These are phyloP conservation scores for Bacidia gigantensis DNA, from an alignment of 495 filamentous ascomycete genomes.

Conservation along the genomic window DNA sequence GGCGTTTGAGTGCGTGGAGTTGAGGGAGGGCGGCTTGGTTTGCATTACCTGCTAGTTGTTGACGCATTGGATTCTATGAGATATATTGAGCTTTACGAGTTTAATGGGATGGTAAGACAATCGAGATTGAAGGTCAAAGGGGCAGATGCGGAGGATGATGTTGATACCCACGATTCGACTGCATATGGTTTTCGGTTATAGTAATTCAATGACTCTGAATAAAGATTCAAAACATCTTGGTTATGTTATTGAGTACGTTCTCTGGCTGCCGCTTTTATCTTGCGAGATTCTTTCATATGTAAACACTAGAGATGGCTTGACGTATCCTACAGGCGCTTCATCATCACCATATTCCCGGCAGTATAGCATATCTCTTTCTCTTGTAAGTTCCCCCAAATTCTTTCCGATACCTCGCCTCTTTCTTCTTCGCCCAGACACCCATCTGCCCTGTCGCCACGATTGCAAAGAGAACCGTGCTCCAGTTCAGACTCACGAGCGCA, in stretches of 20 bases:
- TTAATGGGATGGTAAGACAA: background rate
- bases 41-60: no score
- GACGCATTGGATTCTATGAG: background rate
- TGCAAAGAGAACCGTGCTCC: conserved; percentile 59
- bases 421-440: conserved; percentile 77
- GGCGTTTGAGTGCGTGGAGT: background rate
- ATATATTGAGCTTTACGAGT: background rate
- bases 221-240: no score
- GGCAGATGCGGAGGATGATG: no score
- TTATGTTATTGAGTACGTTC: no score
- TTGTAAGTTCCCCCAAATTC: conserved; percentile 85
- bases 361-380: conserved; percentile 67
- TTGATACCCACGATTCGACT: no score
- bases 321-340: no score
- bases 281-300: no score
- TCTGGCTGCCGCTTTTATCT: no score
- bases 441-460: conserved; percentile 57
- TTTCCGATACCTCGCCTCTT: conserved; percentile 77
- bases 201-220: background rate
- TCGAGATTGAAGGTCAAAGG: no score
- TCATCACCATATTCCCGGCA: conserved; percentile 48
- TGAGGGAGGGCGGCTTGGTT: background rate
- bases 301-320: no score
- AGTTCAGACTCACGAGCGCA: conserved; percentile 58
- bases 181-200: no score